Evolutionary conservation across 2,329 filamentous ascomycete species (phyloP).

Genomic region (Biscogniauxia mediterranea): DNA sequence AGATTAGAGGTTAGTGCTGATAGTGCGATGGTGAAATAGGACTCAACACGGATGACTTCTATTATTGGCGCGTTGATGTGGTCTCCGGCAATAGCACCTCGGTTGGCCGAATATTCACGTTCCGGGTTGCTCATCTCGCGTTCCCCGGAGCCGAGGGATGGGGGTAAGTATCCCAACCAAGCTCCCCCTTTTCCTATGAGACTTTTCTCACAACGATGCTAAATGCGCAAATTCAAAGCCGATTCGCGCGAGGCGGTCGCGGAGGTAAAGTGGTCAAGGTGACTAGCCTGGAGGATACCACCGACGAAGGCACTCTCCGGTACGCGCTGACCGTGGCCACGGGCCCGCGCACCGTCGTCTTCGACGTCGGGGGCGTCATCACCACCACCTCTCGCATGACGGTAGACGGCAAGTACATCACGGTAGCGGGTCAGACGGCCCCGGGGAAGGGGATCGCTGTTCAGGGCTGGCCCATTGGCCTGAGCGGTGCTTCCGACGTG

Average conservation of each 20-base stretch:
- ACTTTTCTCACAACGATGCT: background rate
- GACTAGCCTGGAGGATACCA: conserved; percentile 34
- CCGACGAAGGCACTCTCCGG: conserved; percentile 33
- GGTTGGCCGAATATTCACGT: conserved; percentile 29
- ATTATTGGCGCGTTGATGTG: conserved; percentile 34
- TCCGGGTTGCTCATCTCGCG: conserved; percentile 33
- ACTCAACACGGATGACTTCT: conserved; percentile 25
- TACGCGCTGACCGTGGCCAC: conserved; percentile 39
- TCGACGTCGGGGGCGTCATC: conserved; percentile 47
- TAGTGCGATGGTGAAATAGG: conserved; percentile 3
- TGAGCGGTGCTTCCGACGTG: conserved; percentile 31
- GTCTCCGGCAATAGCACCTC: conserved; percentile 17
- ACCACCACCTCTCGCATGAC: conserved; percentile 44
- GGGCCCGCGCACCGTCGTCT: conserved; percentile 45
- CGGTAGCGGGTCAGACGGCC: conserved; percentile 48
- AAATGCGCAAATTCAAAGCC: conserved; percentile 4
- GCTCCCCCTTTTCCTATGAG: background rate
- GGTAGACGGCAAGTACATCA: conserved; percentile 43
- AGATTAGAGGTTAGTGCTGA: background rate
- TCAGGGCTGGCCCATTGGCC: conserved; percentile 32
- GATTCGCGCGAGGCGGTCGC: conserved; percentile 35
- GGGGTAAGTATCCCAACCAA: conserved; percentile 20
- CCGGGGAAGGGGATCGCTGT: conserved; percentile 41
- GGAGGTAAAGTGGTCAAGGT: conserved; percentile 37
- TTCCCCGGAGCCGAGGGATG: conserved; percentile 40